A percentile compares a stretch with the other conserved stretches of the same genome.
phyloP scores from a whole-genome alignment of 805 yeast species.

The Debaryomyces prosopidis region DNA sequence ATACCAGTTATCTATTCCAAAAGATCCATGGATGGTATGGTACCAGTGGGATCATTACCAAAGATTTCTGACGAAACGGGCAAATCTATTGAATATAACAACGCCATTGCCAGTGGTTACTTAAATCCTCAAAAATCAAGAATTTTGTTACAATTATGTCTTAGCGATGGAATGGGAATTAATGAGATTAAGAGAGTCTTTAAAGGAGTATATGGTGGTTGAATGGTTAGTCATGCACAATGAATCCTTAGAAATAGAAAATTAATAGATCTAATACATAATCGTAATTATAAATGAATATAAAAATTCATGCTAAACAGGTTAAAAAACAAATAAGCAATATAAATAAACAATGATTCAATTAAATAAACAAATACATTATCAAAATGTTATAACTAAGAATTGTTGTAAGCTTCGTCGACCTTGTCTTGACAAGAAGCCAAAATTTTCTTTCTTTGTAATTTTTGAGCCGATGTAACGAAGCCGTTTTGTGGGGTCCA shows the following conservation, averaged over 20 bases:
- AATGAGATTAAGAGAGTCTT: constrained; percentile 46
- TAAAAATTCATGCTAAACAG: no score
- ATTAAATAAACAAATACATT: no score
- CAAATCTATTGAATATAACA: constrained; percentile 18
- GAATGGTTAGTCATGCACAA: no score
- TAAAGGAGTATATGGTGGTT: constrained; percentile 55
- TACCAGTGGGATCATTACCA: constrained; percentile 52
- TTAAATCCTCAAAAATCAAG: constrained; percentile 66
- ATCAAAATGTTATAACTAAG: background rate
- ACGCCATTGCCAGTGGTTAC: constrained; percentile 62
- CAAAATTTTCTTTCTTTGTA: constrained; percentile 89
- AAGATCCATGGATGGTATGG: constrained; percentile 71
- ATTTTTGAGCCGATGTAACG: constrained; percentile 93
- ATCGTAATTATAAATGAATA: no score
- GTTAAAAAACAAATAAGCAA: no score
- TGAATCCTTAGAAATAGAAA: no score
- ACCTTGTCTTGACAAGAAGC: constrained; percentile 66
- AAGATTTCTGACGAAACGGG: constrained; percentile 13
- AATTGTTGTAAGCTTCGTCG: constrained; percentile 54
- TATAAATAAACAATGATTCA: no score
- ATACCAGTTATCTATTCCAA: constrained; percentile 65
- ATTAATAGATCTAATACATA: no score
- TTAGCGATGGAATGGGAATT: constrained; percentile 40
- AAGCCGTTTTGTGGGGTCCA: constrained; percentile 98
- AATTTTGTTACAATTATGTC: constrained; percentile 56